A percentile compares a stretch with the other conserved stretches of the same genome.
Conservation (phyloP, 1,284 basidiomycete species). For the Ganoderma multipileum region DNA sequence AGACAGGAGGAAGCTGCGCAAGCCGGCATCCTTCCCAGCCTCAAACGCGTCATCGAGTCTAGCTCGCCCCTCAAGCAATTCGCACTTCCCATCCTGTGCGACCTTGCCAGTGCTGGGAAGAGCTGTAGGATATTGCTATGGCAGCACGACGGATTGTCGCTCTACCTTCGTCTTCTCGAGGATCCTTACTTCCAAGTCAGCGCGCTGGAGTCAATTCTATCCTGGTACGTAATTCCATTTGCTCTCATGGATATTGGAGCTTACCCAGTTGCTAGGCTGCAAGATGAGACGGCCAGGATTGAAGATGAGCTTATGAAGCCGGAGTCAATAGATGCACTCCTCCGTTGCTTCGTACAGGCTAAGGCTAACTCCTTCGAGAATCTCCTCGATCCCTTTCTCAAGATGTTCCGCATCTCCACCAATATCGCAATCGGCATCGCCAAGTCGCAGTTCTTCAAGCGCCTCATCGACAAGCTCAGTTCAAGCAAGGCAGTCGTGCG, state of each 20-base stretch:
- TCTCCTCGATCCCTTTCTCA: constrained; percentile 90
- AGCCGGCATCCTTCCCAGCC: constrained; percentile 91
- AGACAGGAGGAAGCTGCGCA: constrained; percentile 97
- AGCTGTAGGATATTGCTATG: constrained; percentile 86
- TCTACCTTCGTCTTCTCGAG: constrained; percentile 87
- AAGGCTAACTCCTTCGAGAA: constrained; percentile 96
- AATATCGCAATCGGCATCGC: constrained; percentile 80
- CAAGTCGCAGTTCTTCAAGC: constrained; percentile 85
- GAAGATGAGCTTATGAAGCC: constrained; percentile 87
- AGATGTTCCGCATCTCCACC: constrained; percentile 86
- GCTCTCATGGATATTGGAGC: not conserved
- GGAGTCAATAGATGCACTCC: constrained; percentile 73
- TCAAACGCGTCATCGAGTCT: constrained; percentile 87
- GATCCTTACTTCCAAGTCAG: constrained; percentile 98
- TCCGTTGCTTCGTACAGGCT: constrained; percentile 86
- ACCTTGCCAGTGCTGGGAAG: constrained; percentile 93
- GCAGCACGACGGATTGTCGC: constrained; percentile 83
- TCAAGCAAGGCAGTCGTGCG: constrained; percentile 88
- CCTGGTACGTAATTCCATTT: constrained; percentile 68
- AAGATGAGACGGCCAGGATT: constrained; percentile 93
- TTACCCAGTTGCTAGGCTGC: constrained; percentile 64
- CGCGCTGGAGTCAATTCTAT: constrained; percentile 89
- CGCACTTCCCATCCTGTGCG: constrained; percentile 95
- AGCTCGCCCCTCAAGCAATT: constrained; percentile 96
- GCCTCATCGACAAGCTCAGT: constrained; percentile 85